A percentile compares a stretch with the other conserved stretches of the same genome.
Conservation (phyloP, 2,329 filamentous ascomycete genomes). For the Neoarthrinium moseri region DNA sequence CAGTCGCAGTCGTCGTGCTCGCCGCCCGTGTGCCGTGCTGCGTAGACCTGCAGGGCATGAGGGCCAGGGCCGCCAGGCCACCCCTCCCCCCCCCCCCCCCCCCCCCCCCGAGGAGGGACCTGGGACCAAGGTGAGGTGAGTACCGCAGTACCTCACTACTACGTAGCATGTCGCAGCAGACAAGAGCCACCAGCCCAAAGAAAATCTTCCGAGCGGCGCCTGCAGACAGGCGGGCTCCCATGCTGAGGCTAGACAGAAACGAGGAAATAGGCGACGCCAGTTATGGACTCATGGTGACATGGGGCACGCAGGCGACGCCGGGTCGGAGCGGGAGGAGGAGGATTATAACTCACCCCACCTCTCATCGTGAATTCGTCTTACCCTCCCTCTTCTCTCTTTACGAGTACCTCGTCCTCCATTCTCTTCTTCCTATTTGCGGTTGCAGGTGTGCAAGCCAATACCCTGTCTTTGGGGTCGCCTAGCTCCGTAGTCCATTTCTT, state of each 20-base stretch:
- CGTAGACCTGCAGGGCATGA: not conserved
- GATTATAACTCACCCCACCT: constrained; percentile 49
- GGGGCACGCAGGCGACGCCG: constrained; percentile 10
- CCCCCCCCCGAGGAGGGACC: not conserved
- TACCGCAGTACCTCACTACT: too few species aligned
- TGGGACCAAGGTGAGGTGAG: too few species aligned
- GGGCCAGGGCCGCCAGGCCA: not conserved
- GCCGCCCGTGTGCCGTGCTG: not conserved
- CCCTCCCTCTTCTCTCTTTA: constrained; percentile 49
- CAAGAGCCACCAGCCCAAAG: not conserved
- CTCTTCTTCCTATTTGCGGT: constrained; percentile 57
- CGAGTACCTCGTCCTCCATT: constrained; percentile 58
- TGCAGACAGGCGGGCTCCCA: not conserved
- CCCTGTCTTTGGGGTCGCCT: constrained; percentile 55
- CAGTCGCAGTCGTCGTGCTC: too few species aligned
- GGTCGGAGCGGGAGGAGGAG: constrained; percentile 12
- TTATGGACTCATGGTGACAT: not conserved
- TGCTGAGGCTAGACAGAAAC: not conserved
- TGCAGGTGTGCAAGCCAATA: constrained; percentile 62
- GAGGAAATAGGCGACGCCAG: not conserved
- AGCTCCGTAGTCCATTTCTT: constrained; percentile 45
- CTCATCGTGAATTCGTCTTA: constrained; percentile 43
- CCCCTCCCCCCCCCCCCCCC: not conserved
- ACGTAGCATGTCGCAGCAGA: too few species aligned
- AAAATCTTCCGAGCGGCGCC: constrained; percentile 1